A percentile compares a stretch with the other conserved stretches of the same genome.
These are phyloP conservation scores for Viola pubescens DNA, from an alignment of 441 rosid species.

Conservation along the genomic window DNA sequence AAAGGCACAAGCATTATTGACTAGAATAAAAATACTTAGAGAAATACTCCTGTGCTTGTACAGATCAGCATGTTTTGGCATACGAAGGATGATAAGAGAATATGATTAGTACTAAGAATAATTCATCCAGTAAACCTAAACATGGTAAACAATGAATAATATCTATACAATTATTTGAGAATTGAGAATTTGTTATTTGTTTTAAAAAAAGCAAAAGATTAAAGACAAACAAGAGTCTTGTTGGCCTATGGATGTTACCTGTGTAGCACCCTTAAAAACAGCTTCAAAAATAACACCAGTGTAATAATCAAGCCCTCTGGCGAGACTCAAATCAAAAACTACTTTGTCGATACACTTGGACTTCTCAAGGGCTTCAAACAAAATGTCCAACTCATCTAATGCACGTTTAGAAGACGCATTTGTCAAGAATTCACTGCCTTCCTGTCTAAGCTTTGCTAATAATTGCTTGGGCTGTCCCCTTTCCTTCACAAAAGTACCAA, in stretches of 20 bases:
- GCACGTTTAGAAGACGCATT: constrained; percentile 58
- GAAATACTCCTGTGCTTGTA: not conserved
- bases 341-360: constrained; percentile 68
- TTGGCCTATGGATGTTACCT: constrained; percentile 32
- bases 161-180: too few relatives aligned
- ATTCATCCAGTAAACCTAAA: too few relatives aligned
- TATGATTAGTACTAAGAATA: too few relatives aligned
- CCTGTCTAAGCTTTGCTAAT: constrained; percentile 46
- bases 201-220: not conserved
- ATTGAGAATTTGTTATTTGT: too few relatives aligned
- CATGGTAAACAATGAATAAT: too few relatives aligned
- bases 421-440: constrained; percentile 48
- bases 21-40: not conserved
- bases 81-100: too few relatives aligned
- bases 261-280: constrained; percentile 64
- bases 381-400: constrained; percentile 58
- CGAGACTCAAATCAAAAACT: constrained; percentile 90
- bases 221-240: not conserved
- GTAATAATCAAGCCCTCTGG: constrained; percentile 95
- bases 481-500: constrained; percentile 71
- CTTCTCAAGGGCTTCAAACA: constrained; percentile 76
- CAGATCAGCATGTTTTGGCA: too few relatives aligned
- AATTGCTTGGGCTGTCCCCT: constrained; percentile 64
- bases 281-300: constrained; percentile 93
- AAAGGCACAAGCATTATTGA: not conserved